phyloP scores from a whole-genome alignment of 2,329 filamentous ascomycete species.

The Penicillium sp. region DNA sequence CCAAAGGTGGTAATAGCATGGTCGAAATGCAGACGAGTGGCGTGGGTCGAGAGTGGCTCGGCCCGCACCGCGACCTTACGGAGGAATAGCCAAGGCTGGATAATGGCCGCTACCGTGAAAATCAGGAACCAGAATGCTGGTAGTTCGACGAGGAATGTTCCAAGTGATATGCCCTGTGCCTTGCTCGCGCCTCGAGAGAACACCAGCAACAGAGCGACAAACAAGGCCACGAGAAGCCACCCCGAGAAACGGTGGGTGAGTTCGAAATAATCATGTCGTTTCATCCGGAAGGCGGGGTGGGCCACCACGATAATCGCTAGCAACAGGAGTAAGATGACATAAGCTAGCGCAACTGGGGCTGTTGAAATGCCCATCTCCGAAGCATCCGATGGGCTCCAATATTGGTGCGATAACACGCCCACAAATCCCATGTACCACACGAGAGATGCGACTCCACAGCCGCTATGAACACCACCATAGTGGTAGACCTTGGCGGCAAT shows the following conservation, averaged over 20 bases:
- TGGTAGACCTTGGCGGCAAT: constrained; percentile 53
- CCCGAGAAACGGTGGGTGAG: constrained; percentile 68
- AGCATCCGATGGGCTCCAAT: constrained; percentile 26
- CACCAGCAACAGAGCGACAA: constrained; percentile 64
- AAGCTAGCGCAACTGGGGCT: constrained; percentile 55
- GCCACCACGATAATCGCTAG: constrained; percentile 61
- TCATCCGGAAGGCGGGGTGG: constrained; percentile 61
- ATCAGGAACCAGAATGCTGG: constrained; percentile 67
- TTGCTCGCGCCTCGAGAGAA: constrained; percentile 47
- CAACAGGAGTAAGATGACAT: constrained; percentile 58
- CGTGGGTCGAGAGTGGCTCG: constrained; percentile 69
- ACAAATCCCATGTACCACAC: constrained; percentile 48
- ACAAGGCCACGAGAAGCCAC: constrained; percentile 64
- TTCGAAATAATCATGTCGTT: constrained; percentile 68
- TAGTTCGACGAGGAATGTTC: constrained; percentile 43
- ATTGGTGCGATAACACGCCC: constrained; percentile 35
- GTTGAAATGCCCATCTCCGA: constrained; percentile 23
- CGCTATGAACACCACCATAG: constrained; percentile 55
- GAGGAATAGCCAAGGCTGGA: constrained; percentile 71
- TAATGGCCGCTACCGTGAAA: constrained; percentile 62
- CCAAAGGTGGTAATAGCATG: constrained; percentile 60
- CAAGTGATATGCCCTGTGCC: constrained; percentile 35
- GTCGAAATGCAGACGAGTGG: constrained; percentile 67
- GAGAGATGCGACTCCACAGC: constrained; percentile 49
- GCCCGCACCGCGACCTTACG: constrained; percentile 64